These are phyloP conservation scores for Kwoniella sp. DNA, from an alignment of 768 basidiomycete species.

Conservation along the genomic window DNA sequence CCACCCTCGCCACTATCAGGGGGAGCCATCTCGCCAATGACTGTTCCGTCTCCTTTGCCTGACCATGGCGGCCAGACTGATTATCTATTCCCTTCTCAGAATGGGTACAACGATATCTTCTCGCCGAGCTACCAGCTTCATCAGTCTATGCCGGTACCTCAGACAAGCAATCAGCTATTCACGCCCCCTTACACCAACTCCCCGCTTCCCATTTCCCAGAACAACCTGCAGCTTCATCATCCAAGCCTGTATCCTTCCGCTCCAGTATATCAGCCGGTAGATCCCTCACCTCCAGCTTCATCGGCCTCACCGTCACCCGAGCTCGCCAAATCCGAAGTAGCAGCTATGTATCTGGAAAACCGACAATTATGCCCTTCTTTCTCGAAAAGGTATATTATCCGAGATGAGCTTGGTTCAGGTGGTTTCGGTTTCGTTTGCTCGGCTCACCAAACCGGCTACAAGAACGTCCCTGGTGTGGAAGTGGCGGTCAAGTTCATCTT, in stretches of 20 bases:
- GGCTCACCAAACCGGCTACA: constrained; percentile 63
- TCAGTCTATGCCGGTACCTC: constrained; percentile 1
- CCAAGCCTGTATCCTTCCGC: constrained; percentile 18
- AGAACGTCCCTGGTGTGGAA: constrained; percentile 61
- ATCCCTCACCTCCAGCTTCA: constrained; percentile 9
- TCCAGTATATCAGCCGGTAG: constrained; percentile 8
- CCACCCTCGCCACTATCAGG: constrained; percentile 13
- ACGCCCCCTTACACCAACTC: constrained; percentile 16
- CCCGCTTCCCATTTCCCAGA: constrained; percentile 1
- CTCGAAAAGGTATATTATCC: constrained; percentile 47
- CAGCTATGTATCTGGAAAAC: constrained; percentile 30
- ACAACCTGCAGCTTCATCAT: constrained; percentile 14
- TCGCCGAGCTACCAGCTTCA: constrained; percentile 14
- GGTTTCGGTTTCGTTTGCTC: constrained; percentile 96
- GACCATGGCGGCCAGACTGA: not conserved
- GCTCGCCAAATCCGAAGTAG: constrained; percentile 26
- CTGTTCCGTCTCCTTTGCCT: constrained; percentile 2
- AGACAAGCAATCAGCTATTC: constrained; percentile 10
- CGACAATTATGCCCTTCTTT: constrained; percentile 46
- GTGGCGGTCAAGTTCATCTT: constrained; percentile 96
- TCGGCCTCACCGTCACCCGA: constrained; percentile 7
- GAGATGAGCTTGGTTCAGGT: constrained; percentile 70
- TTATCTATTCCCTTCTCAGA: constrained; percentile 7
- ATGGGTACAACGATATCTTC: constrained; percentile 19
- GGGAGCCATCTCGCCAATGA: constrained; percentile 1